Evolutionary conservation across 768 basidiomycete species (phyloP).

Genomic region (Lactifluus hygrophoroides): DNA sequence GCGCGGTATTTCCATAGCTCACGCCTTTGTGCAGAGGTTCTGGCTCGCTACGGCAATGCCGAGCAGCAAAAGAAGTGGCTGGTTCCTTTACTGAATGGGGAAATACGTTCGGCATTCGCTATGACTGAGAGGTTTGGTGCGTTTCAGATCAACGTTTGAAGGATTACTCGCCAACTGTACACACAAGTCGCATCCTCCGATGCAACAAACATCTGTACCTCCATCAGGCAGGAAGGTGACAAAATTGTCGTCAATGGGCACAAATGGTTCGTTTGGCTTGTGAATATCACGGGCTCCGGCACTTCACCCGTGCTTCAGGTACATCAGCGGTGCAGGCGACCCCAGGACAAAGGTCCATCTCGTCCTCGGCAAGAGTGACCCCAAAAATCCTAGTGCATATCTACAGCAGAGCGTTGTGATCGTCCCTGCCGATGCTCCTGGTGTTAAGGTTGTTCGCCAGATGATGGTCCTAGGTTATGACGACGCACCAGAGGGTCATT

Average conservation of each 20-base stretch:
- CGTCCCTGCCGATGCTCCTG: slow-evolving; percentile 81
- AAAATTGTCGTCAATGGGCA: slow-evolving; percentile 92
- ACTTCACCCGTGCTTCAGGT: slow-evolving; percentile 42
- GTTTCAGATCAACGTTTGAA: slow-evolving; percentile 19
- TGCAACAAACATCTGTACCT: slow-evolving; percentile 89
- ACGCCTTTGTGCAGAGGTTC: slow-evolving; percentile 59
- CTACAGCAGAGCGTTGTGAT: slow-evolving; percentile 90
- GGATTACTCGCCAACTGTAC: slow-evolving; percentile 7
- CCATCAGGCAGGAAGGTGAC: slow-evolving; percentile 72
- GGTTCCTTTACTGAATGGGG: slow-evolving; percentile 76
- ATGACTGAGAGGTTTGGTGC: slow-evolving; percentile 94
- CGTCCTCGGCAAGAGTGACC: slow-evolving; percentile 92
- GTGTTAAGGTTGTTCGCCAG: slow-evolving; percentile 84
- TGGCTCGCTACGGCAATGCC: slow-evolving; percentile 87
- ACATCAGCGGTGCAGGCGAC: slow-evolving; percentile 96
- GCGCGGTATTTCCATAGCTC: not conserved
- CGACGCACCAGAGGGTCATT: slow-evolving; percentile 95
- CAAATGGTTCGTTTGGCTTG: slow-evolving; percentile 64
- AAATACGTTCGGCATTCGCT: slow-evolving; percentile 89
- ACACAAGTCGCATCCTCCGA: slow-evolving; percentile 80
- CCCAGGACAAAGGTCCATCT: slow-evolving; percentile 84
- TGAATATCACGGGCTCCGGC: not conserved
- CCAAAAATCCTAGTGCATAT: slow-evolving; percentile 66
- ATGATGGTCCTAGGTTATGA: slow-evolving; percentile 94
- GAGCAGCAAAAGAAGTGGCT: slow-evolving; percentile 92